Evolutionary conservation across 2,329 filamentous ascomycete species (phyloP).

Genomic region (Fusarium keratoplasticum): DNA sequence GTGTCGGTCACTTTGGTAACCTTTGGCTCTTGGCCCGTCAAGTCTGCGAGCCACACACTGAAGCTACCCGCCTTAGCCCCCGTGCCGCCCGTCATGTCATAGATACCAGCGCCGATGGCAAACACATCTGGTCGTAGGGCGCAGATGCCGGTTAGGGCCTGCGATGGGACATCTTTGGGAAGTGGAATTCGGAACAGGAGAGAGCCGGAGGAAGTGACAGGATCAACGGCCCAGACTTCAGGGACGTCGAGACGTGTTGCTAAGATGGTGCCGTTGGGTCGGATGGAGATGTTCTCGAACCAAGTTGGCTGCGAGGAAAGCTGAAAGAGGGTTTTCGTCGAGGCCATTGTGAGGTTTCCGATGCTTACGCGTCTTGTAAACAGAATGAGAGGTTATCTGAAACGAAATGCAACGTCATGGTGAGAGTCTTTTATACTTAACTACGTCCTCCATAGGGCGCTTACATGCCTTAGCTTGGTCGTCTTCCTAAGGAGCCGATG

Average conservation of each 20-base stretch:
- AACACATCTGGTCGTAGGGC: conserved; percentile 32
- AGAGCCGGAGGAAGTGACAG: conserved; percentile 19
- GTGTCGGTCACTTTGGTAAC: conserved; percentile 15
- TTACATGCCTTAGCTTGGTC: not conserved
- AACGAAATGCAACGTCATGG: not conserved
- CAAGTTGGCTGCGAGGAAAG: conserved; percentile 34
- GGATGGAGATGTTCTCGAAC: conserved; percentile 38
- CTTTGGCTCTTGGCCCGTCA: conserved; percentile 11
- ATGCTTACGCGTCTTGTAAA: not conserved
- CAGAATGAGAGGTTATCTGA: too few species aligned
- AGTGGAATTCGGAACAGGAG: conserved; percentile 16
- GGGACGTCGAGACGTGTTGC: conserved; percentile 36
- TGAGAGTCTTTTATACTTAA: not conserved
- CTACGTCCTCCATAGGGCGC: not conserved
- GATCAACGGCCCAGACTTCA: conserved; percentile 34
- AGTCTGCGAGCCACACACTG: conserved; percentile 36
- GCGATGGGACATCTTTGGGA: conserved; percentile 2
- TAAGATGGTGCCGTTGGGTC: conserved; percentile 24
- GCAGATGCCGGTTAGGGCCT: conserved; percentile 35
- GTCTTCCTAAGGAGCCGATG: not conserved
- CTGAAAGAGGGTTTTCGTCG: conserved; percentile 28
- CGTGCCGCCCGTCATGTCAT: conserved; percentile 23
- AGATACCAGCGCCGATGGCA: conserved; percentile 27
- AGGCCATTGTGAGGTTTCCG: not conserved
- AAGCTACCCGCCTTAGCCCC: conserved; percentile 17